phyloP scores from a whole-genome alignment of 208 protist genomes.

The Trypanosoma lewisi region DNA sequence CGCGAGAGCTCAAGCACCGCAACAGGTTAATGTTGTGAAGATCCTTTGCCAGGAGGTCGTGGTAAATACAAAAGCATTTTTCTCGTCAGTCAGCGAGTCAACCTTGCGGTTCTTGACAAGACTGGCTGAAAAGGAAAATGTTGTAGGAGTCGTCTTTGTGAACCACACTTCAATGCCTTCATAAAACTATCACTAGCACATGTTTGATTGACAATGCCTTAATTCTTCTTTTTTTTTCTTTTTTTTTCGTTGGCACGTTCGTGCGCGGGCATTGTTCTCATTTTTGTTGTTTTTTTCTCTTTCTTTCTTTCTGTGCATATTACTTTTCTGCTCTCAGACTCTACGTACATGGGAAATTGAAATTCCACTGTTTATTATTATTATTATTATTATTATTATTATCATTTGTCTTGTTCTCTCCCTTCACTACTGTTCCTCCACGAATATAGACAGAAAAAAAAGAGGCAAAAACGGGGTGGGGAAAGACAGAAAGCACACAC shows the following conservation, averaged over 20 bases:
- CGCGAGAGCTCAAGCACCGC: neutral
- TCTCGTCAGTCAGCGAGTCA: neutral
- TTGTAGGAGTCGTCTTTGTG: slow-evolving; percentile 23
- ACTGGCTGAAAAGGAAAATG: slow-evolving; percentile 22
- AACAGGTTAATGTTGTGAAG: neutral
- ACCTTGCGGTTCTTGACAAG: neutral
- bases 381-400: no score
- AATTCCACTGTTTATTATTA: no score
- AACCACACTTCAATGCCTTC: neutral
- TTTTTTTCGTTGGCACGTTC: slow-evolving; percentile 2
- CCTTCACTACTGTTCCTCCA: no score
- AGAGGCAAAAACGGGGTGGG: no score
- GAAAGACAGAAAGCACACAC: neutral
- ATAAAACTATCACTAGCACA: neutral
- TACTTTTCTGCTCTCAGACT: slow-evolving; percentile 11
- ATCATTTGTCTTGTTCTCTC: no score
- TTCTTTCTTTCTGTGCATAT: no score
- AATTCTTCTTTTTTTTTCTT: slow-evolving; percentile 1
- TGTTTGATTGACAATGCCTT: no score
- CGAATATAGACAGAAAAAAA: no score
- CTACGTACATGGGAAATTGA: no score
- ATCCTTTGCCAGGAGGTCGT: neutral
- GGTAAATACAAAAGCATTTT: neutral
- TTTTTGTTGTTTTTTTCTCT: no score
- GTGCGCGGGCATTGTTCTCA: no score